A percentile compares a stretch with the other conserved stretches of the same genome.
These are phyloP conservation scores for Choiromyces venosus DNA, from an alignment of 495 filamentous ascomycete genomes.

Conservation along the genomic window DNA sequence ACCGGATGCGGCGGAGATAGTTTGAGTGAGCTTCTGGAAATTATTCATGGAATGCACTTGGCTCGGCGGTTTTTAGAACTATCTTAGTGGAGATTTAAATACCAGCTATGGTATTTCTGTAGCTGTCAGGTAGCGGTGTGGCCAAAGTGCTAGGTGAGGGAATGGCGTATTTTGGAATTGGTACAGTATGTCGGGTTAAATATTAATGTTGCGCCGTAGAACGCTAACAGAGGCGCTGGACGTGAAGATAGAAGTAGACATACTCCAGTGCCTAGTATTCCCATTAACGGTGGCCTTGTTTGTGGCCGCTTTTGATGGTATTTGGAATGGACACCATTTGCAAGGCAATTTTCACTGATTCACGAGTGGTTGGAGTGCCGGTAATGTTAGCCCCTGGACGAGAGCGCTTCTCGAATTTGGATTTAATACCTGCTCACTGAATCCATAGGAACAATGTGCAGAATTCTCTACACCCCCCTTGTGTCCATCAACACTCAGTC, in stretches of 20 bases:
- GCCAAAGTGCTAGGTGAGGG: neutral
- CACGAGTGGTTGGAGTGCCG: neutral
- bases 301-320: neutral
- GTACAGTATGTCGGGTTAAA: neutral
- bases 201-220: neutral
- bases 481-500: neutral
- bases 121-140: neutral
- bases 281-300: neutral
- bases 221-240: neutral
- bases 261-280: neutral
- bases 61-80: neutral
- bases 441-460: neutral
- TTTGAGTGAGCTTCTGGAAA: neutral
- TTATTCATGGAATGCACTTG: neutral
- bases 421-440: neutral
- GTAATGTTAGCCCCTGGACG: neutral
- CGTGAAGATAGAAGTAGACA: neutral
- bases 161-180: neutral
- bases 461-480: neutral
- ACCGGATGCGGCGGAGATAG: neutral
- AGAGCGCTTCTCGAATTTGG: neutral
- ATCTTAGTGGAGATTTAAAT: neutral
- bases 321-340: neutral
- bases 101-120: neutral
- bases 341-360: neutral